Percentiles rank a stretch among this genome's conserved stretches.
Conservation (phyloP, 1,284 basidiomycete species). For the Cutaneotrichosporon mucoides region DNA sequence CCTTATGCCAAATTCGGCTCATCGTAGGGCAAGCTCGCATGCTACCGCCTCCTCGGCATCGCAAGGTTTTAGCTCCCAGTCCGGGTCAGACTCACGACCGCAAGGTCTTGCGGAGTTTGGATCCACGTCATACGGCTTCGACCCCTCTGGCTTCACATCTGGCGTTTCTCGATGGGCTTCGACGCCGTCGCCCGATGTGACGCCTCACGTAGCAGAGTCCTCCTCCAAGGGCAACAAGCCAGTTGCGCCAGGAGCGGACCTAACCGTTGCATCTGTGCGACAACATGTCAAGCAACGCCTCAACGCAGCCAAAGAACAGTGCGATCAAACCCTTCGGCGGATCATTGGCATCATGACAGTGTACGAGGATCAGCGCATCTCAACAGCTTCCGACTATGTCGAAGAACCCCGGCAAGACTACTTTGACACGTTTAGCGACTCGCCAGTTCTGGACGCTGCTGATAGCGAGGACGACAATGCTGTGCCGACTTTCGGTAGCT, state of each 20-base stretch:
- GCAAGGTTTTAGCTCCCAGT: not conserved
- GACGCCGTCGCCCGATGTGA: conserved; percentile 40
- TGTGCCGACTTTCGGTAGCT: conserved; percentile 14
- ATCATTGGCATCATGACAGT: conserved; percentile 88
- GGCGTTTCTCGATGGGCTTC: conserved; percentile 42
- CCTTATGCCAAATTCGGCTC: conserved; percentile 9
- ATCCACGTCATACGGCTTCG: conserved; percentile 32
- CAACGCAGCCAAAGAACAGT: conserved; percentile 88
- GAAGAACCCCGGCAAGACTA: conserved; percentile 36
- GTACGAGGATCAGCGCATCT: conserved; percentile 79
- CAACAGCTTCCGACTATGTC: conserved; percentile 13
- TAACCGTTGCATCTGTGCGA: conserved; percentile 66
- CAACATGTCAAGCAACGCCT: conserved; percentile 90
- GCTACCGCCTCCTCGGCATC: not conserved
- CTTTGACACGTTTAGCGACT: conserved; percentile 44
- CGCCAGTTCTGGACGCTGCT: conserved; percentile 34
- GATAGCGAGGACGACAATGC: conserved; percentile 37
- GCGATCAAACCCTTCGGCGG: conserved; percentile 89
- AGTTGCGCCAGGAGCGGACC: conserved; percentile 37
- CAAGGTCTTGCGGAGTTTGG: conserved; percentile 11
- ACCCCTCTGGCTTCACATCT: conserved; percentile 29
- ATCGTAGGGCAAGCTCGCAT: not conserved
- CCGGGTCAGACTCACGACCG: not conserved
- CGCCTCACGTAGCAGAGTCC: not conserved
- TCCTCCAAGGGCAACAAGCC: conserved; percentile 17